A percentile compares a stretch with the other conserved stretches of the same genome.
phyloP scores from a whole-genome alignment of 2,329 filamentous ascomycete genomes.

The Talaromyces piceae region DNA sequence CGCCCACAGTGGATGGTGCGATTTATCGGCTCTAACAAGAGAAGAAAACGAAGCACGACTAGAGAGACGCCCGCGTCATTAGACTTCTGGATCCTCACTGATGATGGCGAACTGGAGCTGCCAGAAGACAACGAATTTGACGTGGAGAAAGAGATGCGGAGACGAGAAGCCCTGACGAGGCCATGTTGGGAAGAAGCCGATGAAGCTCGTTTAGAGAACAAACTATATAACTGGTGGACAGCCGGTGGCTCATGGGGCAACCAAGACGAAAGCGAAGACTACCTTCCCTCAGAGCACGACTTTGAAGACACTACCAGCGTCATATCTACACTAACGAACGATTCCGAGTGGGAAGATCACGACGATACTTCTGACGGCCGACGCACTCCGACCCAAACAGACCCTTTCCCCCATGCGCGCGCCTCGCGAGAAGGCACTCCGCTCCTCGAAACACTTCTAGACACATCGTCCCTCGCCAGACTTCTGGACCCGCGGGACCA shows the following conservation, averaged over 20 bases:
- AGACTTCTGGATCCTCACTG: slow-evolving; percentile 49
- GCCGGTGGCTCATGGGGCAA: slow-evolving; percentile 78
- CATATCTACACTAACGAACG: slow-evolving; percentile 53
- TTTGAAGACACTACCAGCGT: slow-evolving; percentile 74
- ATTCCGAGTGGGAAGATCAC: slow-evolving; percentile 43
- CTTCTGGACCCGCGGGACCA: slow-evolving; percentile 72
- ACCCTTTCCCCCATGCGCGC: slow-evolving; percentile 48
- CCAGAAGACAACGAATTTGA: slow-evolving; percentile 62
- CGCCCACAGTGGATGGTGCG: slow-evolving; percentile 57
- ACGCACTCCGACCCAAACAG: slow-evolving; percentile 66
- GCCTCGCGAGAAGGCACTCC: slow-evolving; percentile 45
- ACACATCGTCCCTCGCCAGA: slow-evolving; percentile 62
- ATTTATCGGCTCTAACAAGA: slow-evolving; percentile 24
- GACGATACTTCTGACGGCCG: slow-evolving; percentile 43
- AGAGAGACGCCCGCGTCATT: slow-evolving; percentile 21
- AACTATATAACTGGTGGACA: slow-evolving; percentile 79
- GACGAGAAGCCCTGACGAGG: slow-evolving; percentile 44
- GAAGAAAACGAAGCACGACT: slow-evolving; percentile 12
- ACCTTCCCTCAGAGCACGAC: slow-evolving; percentile 49
- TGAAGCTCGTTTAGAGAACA: slow-evolving; percentile 63
- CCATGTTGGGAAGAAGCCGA: slow-evolving; percentile 38
- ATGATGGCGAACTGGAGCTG: slow-evolving; percentile 48
- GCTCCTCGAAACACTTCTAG: slow-evolving; percentile 54
- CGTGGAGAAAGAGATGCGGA: slow-evolving; percentile 71
- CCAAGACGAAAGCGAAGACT: slow-evolving; percentile 73